Evolutionary conservation across 768 basidiomycete species (phyloP).

Genomic region (Tulasnella calospora): DNA sequence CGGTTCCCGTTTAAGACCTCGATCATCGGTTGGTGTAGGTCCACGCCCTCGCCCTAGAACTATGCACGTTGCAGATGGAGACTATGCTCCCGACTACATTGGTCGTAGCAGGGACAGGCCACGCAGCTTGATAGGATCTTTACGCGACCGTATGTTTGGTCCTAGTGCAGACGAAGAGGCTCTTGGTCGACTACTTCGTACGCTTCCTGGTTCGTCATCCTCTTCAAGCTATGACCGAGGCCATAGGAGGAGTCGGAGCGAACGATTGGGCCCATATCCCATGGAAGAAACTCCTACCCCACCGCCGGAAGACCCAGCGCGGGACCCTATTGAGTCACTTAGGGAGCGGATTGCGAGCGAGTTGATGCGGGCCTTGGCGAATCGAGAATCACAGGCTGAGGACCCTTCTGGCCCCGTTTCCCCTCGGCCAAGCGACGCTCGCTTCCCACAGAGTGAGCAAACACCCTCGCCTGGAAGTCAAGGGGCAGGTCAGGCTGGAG

Average conservation of each 20-base stretch:
- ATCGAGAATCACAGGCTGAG: neutral
- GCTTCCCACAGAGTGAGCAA: neutral
- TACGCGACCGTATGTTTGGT: constrained; percentile 21
- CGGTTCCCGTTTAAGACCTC: neutral
- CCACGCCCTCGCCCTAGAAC: constrained; percentile 12
- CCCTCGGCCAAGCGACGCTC: neutral
- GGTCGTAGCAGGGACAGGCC: neutral
- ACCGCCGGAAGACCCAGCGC: neutral
- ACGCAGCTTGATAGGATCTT: constrained; percentile 18
- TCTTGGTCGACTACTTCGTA: neutral
- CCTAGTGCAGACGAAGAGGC: neutral
- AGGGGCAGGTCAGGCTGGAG: neutral
- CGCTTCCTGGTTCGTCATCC: neutral
- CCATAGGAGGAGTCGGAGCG: neutral
- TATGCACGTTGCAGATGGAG: neutral
- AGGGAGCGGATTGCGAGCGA: constrained; percentile 23
- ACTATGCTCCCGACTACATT: neutral
- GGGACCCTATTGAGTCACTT: constrained; percentile 20
- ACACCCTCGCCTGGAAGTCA: neutral
- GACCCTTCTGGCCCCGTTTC: neutral
- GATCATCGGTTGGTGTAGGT: constrained; percentile 16
- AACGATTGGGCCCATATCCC: neutral
- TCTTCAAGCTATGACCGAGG: neutral
- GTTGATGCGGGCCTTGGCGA: constrained; percentile 21
- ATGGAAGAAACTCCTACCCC: neutral